A percentile compares a stretch with the other conserved stretches of the same genome.
phyloP scores from a whole-genome alignment of 306 rosid species.

The Rubus parviflorus region DNA sequence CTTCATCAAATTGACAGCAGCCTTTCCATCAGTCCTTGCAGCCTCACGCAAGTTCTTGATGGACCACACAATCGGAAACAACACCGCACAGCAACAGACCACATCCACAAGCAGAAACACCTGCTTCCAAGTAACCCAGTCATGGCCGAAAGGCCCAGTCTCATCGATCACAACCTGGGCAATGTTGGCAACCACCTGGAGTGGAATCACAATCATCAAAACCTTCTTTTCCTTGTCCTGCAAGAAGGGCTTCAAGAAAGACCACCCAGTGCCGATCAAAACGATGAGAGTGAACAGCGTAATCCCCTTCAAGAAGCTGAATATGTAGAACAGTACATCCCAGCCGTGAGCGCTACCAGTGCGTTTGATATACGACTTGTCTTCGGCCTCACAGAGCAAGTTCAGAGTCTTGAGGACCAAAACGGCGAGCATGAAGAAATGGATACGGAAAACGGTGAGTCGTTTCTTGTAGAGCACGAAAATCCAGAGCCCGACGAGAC shows the following conservation, averaged over 20 bases:
- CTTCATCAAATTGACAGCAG: constrained; percentile 93
- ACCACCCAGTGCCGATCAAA: constrained; percentile 94
- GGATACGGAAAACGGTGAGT: constrained; percentile 74
- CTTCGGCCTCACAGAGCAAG: constrained; percentile 83
- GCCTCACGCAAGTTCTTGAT: constrained; percentile 95
- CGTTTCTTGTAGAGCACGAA: constrained; percentile 69
- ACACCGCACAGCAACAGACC: constrained; percentile 86
- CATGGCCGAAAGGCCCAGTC: constrained; percentile 76
- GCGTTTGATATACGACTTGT: constrained; percentile 78
- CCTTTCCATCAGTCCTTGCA: constrained; percentile 88
- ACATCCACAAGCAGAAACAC: constrained; percentile 86
- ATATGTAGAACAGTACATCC: constrained; percentile 85
- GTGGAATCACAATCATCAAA: constrained; percentile 85
- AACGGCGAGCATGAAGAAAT: constrained; percentile 90
- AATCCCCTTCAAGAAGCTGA: constrained; percentile 85
- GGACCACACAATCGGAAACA: constrained; percentile 96
- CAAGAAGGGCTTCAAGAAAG: constrained; percentile 80
- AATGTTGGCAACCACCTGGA: constrained; percentile 83
- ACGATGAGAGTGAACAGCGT: constrained; percentile 80
- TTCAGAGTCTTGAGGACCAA: constrained; percentile 72
- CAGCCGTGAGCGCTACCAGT: constrained; percentile 96
- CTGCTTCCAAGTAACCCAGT: constrained; percentile 91
- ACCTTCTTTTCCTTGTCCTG: constrained; percentile 97
- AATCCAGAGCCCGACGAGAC: constrained; percentile 61
- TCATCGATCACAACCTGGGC: constrained; percentile 89